Conservation (phyloP, 2,329 filamentous ascomycete species). For the Falciphora oryzae region DNA sequence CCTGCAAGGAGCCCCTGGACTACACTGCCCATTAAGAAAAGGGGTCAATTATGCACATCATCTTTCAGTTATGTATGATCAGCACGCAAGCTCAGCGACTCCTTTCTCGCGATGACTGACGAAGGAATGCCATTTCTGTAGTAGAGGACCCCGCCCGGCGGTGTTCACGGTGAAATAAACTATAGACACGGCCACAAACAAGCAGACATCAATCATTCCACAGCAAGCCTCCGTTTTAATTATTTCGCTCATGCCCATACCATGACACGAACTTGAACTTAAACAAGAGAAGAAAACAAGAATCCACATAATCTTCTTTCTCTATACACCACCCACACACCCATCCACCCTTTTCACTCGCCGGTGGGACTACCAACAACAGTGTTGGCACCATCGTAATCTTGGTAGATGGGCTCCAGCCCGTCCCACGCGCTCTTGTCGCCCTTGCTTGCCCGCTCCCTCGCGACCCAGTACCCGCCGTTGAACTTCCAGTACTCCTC, state of each 20-base stretch:
- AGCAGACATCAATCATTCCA: too few species aligned
- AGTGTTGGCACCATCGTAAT: background rate
- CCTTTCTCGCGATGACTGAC: too few species aligned
- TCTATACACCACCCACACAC: background rate
- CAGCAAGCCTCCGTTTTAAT: too few species aligned
- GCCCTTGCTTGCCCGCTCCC: conserved; percentile 60
- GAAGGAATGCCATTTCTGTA: too few species aligned
- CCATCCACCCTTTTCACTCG: background rate
- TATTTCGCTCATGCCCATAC: background rate
- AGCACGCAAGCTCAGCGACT: too few species aligned
- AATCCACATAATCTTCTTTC: background rate
- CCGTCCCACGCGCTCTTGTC: conserved; percentile 58
- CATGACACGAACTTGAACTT: background rate
- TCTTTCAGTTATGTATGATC: too few species aligned
- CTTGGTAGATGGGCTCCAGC: conserved; percentile 69
- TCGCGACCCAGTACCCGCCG: conserved; percentile 78
- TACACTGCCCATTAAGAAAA: background rate
- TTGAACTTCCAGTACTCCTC: conserved; percentile 89
- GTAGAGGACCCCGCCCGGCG: too few species aligned
- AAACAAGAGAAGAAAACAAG: background rate
- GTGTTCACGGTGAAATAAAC: too few species aligned
- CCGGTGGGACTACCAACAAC: background rate
- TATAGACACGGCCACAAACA: too few species aligned
- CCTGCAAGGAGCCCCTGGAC: background rate
- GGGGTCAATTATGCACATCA: background rate